Evolutionary conservation across 192 early-diverging fungal species (phyloP).

Genomic region (Gonapodya prolifera): DNA sequence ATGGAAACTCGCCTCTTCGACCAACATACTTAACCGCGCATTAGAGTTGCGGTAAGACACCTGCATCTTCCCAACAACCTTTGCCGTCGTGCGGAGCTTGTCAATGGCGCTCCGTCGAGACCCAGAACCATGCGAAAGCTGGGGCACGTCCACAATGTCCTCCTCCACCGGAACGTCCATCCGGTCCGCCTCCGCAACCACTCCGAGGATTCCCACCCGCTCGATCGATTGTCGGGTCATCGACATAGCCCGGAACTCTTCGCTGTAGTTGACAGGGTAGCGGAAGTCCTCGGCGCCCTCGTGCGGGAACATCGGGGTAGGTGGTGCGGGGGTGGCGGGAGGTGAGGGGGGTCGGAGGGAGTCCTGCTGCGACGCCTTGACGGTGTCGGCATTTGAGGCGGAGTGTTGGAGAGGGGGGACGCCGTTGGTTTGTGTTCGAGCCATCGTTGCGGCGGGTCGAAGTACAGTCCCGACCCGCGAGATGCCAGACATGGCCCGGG

Average conservation of each 20-base stretch:
- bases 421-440: not conserved
- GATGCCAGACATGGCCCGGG: not conserved
- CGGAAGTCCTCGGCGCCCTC: not conserved
- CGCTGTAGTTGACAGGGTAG: too few species aligned
- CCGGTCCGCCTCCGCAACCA: not conserved
- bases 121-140: too few species aligned
- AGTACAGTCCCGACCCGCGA: too few species aligned
- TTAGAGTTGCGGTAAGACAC: too few species aligned
- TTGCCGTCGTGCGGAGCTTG: too few species aligned
- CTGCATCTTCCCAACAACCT: too few species aligned
- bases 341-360: too few species aligned
- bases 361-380: not conserved
- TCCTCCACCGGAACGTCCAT: not conserved
- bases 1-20: too few species aligned
- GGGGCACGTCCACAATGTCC: not conserved
- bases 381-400: not conserved
- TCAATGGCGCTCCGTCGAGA: too few species aligned
- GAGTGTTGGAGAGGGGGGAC: not conserved
- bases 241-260: not conserved
- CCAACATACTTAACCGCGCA: too few species aligned
- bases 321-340: too few species aligned
- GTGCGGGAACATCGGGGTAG: not conserved
- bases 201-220: not conserved
- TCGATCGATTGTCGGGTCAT: not conserved
- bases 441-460: too few species aligned